A percentile compares a stretch with the other conserved stretches of the same genome.
These are phyloP conservation scores for Fusarium circinatum DNA, from an alignment of 2,329 filamentous ascomycete genomes.

Conservation along the genomic window DNA sequence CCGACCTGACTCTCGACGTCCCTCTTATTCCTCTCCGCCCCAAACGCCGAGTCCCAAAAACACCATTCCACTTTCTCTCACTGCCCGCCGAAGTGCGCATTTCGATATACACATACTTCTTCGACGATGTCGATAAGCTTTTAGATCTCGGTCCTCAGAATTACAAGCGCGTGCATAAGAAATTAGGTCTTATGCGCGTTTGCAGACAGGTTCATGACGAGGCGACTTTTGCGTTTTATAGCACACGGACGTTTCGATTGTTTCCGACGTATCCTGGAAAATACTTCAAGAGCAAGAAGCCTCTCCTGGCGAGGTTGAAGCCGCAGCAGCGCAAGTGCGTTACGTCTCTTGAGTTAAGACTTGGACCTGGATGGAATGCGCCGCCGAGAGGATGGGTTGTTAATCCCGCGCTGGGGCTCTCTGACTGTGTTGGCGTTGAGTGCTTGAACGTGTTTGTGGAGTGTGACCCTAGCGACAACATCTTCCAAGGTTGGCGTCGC, in stretches of 20 bases:
- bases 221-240: slow-evolving; percentile 73
- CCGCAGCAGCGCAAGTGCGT: slow-evolving; percentile 68
- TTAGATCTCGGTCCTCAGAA: slow-evolving; percentile 76
- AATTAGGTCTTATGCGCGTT: slow-evolving; percentile 69
- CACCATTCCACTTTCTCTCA: slow-evolving; percentile 72
- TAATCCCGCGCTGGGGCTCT: slow-evolving; percentile 70
- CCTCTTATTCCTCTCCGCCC: slow-evolving; percentile 46
- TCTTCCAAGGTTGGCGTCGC: slow-evolving; percentile 75
- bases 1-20: slow-evolving; percentile 56
- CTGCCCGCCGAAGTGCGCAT: slow-evolving; percentile 76
- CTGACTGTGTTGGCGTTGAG: slow-evolving; percentile 68
- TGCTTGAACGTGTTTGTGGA: slow-evolving; percentile 75
- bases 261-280: slow-evolving; percentile 73
- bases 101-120: slow-evolving; percentile 73
- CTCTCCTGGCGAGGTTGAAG: slow-evolving; percentile 74
- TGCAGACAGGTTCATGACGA: slow-evolving; percentile 71
- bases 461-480: slow-evolving; percentile 73
- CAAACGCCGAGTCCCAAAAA: slow-evolving; percentile 48
- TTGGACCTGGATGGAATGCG: slow-evolving; percentile 78
- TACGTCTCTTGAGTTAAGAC: slow-evolving; percentile 72
- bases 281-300: slow-evolving; percentile 79
- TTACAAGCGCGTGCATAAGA: slow-evolving; percentile 68
- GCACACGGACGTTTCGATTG: slow-evolving; percentile 69
- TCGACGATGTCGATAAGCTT: slow-evolving; percentile 62
- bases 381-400: slow-evolving; percentile 78